Conservation (phyloP, 495 filamentous ascomycete genomes). For the Astrothelium subdiscretum region DNA sequence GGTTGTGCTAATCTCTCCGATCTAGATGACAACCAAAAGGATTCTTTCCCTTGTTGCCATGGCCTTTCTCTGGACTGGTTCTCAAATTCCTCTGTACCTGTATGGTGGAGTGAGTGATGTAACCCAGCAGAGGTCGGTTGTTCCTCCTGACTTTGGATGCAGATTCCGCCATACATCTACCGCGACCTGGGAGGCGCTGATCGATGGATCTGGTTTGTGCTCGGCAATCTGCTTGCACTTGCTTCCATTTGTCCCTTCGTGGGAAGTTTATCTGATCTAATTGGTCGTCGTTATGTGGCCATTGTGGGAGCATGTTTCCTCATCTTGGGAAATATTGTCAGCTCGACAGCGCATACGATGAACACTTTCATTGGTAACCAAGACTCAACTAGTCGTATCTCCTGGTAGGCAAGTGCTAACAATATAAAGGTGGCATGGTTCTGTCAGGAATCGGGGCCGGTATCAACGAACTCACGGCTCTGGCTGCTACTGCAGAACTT, state of each 20-base stretch:
- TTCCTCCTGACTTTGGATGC: background rate
- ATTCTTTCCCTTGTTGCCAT: slow-evolving; percentile 14
- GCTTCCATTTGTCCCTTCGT: slow-evolving; percentile 64
- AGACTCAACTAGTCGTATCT: background rate
- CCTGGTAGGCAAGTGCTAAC: slow-evolving; percentile 1
- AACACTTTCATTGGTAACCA: slow-evolving; percentile 53
- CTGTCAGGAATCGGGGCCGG: slow-evolving; percentile 53
- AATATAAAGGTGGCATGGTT: slow-evolving; percentile 44
- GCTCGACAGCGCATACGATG: slow-evolving; percentile 53
- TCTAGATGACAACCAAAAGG: slow-evolving; percentile 12
- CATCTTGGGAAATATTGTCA: slow-evolving; percentile 54
- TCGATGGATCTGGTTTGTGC: slow-evolving; percentile 63
- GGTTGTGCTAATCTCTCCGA: background rate
- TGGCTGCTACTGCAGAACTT: slow-evolving; percentile 57
- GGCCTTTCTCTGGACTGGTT: slow-evolving; percentile 24
- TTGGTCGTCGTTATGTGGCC: slow-evolving; percentile 60
- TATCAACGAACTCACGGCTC: slow-evolving; percentile 52
- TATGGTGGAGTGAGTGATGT: slow-evolving; percentile 15
- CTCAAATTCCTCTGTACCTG: slow-evolving; percentile 25
- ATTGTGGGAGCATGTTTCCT: slow-evolving; percentile 49
- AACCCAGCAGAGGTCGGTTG: background rate
- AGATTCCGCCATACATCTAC: slow-evolving; percentile 50
- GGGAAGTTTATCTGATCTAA: slow-evolving; percentile 57
- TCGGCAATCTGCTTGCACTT: slow-evolving; percentile 55
- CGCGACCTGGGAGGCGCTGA: slow-evolving; percentile 51